Percentiles rank a stretch among this genome's conserved stretches.
Conservation (phyloP, 768 basidiomycete species). For the Mycena sanguinolenta region DNA sequence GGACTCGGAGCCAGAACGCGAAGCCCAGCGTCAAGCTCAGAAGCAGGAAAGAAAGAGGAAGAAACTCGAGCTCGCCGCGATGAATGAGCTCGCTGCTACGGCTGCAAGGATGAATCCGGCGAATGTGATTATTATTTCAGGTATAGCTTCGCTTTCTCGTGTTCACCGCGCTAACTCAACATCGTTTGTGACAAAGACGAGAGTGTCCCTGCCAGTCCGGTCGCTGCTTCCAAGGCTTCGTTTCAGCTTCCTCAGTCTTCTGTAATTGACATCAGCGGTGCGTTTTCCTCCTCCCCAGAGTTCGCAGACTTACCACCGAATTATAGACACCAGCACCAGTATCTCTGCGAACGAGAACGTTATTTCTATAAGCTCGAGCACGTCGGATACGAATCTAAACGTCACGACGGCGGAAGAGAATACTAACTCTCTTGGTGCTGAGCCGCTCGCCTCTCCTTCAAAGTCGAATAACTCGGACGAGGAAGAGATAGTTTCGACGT, state of each 20-base stretch:
- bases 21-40: conserved; percentile 50
- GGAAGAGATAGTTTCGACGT: conserved; percentile 41
- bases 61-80: conserved; percentile 37
- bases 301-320: not conserved
- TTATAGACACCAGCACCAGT: conserved; percentile 29
- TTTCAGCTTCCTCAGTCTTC: not conserved
- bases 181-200: conserved; percentile 20
- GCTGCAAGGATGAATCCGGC: not conserved
- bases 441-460: not conserved
- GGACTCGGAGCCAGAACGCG: conserved; percentile 82
- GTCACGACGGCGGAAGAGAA: not conserved
- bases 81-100: not conserved
- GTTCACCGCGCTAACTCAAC: not conserved
- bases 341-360: conserved; percentile 20
- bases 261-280: conserved; percentile 42
- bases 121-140: conserved; percentile 29
- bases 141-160: not conserved
- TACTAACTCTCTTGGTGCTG: not conserved
- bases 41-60: conserved; percentile 39
- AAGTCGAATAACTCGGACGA: conserved; percentile 39
- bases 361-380: conserved; percentile 22
- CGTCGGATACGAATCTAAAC: not conserved
- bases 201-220: conserved; percentile 20
- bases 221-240: not conserved
- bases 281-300: not conserved